Percentiles rank a stretch among this genome's conserved stretches.
Conservation (phyloP, 176 grass and related monocot genomes). For the Zizania latifolia region DNA sequence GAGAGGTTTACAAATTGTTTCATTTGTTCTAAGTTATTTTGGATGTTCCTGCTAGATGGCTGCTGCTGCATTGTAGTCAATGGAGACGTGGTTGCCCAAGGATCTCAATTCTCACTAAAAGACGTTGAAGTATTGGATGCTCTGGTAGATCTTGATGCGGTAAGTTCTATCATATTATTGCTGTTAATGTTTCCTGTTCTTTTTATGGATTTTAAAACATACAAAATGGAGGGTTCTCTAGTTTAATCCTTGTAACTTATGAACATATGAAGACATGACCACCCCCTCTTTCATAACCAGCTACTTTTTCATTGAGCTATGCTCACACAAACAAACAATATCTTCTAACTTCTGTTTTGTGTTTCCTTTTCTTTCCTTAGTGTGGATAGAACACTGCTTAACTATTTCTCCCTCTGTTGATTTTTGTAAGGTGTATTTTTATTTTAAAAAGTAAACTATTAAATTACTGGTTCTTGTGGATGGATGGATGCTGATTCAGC, state of each 20-base stretch:
- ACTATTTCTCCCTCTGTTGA: background rate
- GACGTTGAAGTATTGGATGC: conserved; percentile 93
- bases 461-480: too few species aligned
- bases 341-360: background rate
- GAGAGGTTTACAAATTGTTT: background rate
- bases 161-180: conserved; percentile 32
- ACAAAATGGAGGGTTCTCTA: background rate
- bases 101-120: conserved; percentile 95
- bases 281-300: background rate
- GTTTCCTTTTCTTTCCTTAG: conserved; percentile 1
- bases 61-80: conserved; percentile 91
- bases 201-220: background rate
- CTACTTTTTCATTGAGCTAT: background rate
- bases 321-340: background rate
- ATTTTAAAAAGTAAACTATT: too few species aligned
- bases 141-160: conserved; percentile 87
- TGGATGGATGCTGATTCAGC: background rate
- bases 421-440: background rate
- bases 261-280: background rate
- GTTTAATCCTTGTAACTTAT: background rate
- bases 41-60: conserved; percentile 54
- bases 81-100: conserved; percentile 85
- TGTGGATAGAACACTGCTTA: background rate
- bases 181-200: background rate
- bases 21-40: conserved; percentile 2